Evolutionary conservation across 371 early-diverging fungal species (phyloP), one percentile per base, ranked within the genome.

Genomic region (Mucor plumbeus): DNA sequence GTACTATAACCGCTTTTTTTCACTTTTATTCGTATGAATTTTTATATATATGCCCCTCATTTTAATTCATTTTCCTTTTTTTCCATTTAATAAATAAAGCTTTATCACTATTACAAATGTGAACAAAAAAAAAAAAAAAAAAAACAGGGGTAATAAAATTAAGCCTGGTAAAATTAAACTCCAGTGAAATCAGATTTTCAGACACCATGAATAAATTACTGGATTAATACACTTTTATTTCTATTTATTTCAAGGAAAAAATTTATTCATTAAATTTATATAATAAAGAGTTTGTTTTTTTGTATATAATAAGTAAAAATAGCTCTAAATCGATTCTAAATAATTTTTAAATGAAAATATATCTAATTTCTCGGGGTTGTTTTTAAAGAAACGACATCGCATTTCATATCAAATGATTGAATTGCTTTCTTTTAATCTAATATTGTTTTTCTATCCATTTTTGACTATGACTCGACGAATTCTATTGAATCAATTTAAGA

Each of bases 11-110:
- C 38, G 7, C 19, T 50, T 21, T 10, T 50, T 50, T 50, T 50
- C 26, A n/a, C 50, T 26, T 50, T 21, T n/a, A 26, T 50, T 50
- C 17, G 26, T 55, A 55, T 55, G 55, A 34, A 55, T 55, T 34
- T 13, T n/a, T 10, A n/a, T 55, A 31, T 6, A 15, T 55, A 55
- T 55, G 55, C 33, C 35, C 55, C 26, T 19, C 7, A 48, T 21
- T 7, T 21, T 19, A 4, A n/a, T n/a, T n/a, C 19, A 17, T 19
- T 21, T 7, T 48, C 17, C 44, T 21, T 50, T 50, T 48, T 50
- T 50, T 50, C 50, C 26, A 21, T 26, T 41, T 26, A 21, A 50
- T 26, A 8, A 50, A 50, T 21, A 21, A 50, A 50, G 8, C 21
- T 41, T 15, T 41, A 10, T 9, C 17, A 50, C 10, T 21, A 11